These are phyloP conservation scores for Delonix regia DNA, from an alignment of 306 rosid genomes.

Conservation along the genomic window DNA sequence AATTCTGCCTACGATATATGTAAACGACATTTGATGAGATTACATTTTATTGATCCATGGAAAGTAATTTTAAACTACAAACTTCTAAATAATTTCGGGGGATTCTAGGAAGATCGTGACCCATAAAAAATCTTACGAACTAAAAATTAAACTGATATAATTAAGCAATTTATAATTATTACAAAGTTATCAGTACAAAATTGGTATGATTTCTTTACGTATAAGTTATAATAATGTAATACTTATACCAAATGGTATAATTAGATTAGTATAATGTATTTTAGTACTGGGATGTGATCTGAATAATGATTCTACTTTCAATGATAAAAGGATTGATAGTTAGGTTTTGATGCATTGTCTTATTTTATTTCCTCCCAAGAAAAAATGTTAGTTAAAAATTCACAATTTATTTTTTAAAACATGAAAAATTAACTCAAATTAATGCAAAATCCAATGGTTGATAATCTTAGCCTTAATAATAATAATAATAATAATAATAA, in stretches of 20 bases:
- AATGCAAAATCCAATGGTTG: no score
- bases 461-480: no score
- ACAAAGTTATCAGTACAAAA: not conserved
- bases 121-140: not conserved
- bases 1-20: not conserved
- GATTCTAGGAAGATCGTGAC: not conserved
- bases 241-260: not conserved
- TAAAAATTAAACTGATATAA: not conserved
- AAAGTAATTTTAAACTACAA: not conserved
- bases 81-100: not conserved
- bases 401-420: no score
- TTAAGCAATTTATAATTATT: not conserved
- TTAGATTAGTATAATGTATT: not conserved
- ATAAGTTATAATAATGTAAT: not conserved
- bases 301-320: not conserved
- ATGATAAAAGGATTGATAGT: not conserved
- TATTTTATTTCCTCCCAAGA: no score
- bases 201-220: slow-evolving; percentile 8
- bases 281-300: not conserved
- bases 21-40: not conserved
- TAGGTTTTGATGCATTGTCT: no score
- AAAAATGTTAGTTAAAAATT: no score
- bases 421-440: no score
- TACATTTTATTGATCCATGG: not conserved
- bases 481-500: no score